Evolutionary conservation across 331 rosid species (phyloP), one percentile per base, ranked within the genome.

Genomic region (Rhamnella rubrinervis): DNA sequence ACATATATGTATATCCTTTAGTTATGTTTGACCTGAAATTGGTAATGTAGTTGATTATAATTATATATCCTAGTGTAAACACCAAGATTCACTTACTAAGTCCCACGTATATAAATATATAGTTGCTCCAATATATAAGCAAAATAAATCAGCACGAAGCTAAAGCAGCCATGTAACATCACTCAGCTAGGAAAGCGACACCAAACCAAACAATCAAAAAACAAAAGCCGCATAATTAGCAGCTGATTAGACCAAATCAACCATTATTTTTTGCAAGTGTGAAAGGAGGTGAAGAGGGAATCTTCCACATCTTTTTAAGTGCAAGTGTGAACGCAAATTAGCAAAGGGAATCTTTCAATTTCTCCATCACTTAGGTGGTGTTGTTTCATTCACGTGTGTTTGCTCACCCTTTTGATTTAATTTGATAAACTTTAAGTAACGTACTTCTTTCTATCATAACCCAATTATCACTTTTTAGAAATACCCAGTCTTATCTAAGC

Each of bases 321-420:
- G 57, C 12, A 18, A 10, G 89, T 87, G 92, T 87, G 92, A 82
- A 87, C 89, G 51, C 88, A 76, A 78, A 73, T 35, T 12, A 0
- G 62, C 6, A 63, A 80, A 71, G 55, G 79, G 89, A 78, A 87
- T 87, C 81, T 70, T 6, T n/a, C 49, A 44, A 44, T 44, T 44
- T 44, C 14, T 14, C 11, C 52, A 25, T 46, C 6, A 23, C 61
- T 23, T 72, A 57, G 71, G 70, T 81, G 68, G 63, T 37, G 12
- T 15, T 63, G 39, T 58, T 59, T 59, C 40, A 11, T 37, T 70
- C 81, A 68, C 79, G 69, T 77, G 81, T 47, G 56, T 39, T 77
- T 71, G 53, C 68, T 67, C 51, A 21, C 31, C 23, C 25, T 23
- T 31, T 52, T 58, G 3, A 19, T n/a, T 59, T 60, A 47, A 40